Base-by-base conservation (phyloP, 2,329 filamentous ascomycete species). In the Calonectria fujianensis region DNA sequence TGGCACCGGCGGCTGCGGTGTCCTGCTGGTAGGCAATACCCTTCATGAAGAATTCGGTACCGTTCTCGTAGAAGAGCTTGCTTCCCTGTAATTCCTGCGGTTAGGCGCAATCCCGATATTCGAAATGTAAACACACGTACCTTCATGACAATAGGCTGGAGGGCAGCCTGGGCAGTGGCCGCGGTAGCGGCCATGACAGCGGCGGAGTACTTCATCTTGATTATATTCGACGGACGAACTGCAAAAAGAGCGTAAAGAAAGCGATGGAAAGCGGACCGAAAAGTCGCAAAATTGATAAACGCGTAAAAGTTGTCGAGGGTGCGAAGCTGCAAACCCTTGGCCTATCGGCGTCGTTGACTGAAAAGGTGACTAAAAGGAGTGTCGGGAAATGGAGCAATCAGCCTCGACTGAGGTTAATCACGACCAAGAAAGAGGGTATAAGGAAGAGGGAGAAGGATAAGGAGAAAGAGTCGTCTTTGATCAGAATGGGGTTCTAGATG, bases 21-120 rank as follows among this genome's bases (percentile, higher is more conserved):
- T 96, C 94, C 88, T 96, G 92, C 89, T 99, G 97, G 88, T 99
- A 99, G 79, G 97, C 97, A 80, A 99, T 90, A 88, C 97, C 97
- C 86, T 94, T 95, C 86, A 98, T 95, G 90, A 93, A 97, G 87
- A 91, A 91, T 82, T 91, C 88, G 24, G 89, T 90, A 77, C 89
- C 89, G 81, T 93, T 94, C 85, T 94, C 90, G 89, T 94, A 96
- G 90, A 97, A 98, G 90, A 98, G 96, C 87, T 97, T 96, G 84
- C 91, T 91, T 80, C 95, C 93, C 91, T 93, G 82, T 13, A 41
- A 71, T 82, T 39, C 5, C 35, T 10, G 29, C 11, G 14, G n/a
- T 45, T 68, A 64, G 45, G 18, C 45, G 10, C 50, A 27, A 41
- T 48, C 24, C 48, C 32, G 31, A 9, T 6, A 9, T 6, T 29